A percentile compares a stretch with the other conserved stretches of the same genome.
phyloP scores from a whole-genome alignment of 2,329 filamentous ascomycete genomes.

The Cercospora sp. region DNA sequence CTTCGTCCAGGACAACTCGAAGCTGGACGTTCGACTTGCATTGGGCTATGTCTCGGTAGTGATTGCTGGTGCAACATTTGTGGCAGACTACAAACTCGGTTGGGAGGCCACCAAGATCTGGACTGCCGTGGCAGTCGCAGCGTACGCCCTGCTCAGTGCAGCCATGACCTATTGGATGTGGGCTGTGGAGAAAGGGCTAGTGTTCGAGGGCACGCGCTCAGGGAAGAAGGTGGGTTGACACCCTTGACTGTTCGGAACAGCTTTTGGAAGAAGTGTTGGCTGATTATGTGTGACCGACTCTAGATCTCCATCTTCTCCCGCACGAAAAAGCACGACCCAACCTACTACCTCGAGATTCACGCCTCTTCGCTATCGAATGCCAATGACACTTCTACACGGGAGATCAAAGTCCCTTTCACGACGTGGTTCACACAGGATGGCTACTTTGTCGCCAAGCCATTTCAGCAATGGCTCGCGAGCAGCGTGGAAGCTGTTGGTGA shows the following conservation, averaged over 20 bases:
- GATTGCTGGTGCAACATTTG: slow-evolving; percentile 80
- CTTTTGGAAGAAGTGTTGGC: background rate
- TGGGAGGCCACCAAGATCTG: slow-evolving; percentile 83
- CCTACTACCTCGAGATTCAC: slow-evolving; percentile 73
- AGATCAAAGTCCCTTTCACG: slow-evolving; percentile 65
- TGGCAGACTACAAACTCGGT: slow-evolving; percentile 86
- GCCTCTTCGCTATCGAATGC: slow-evolving; percentile 23
- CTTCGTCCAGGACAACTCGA: slow-evolving; percentile 78
- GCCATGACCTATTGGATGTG: slow-evolving; percentile 81
- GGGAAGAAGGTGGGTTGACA: slow-evolving; percentile 61
- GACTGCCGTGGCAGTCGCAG: slow-evolving; percentile 73
- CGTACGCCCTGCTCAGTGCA: slow-evolving; percentile 78
- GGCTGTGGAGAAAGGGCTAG: slow-evolving; percentile 74
- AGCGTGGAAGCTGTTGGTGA: slow-evolving; percentile 65
- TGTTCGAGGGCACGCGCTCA: slow-evolving; percentile 74
- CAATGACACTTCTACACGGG: slow-evolving; percentile 39
- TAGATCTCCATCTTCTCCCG: slow-evolving; percentile 73
- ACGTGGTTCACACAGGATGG: slow-evolving; percentile 75
- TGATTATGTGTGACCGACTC: background rate
- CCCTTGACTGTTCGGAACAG: background rate
- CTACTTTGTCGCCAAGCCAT: slow-evolving; percentile 70
- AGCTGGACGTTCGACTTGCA: slow-evolving; percentile 77
- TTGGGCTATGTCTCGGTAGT: slow-evolving; percentile 81
- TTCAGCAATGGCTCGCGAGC: slow-evolving; percentile 75
- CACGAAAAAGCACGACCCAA: slow-evolving; percentile 75